Evolutionary conservation across 2,329 filamentous ascomycete genomes (phyloP).

Genomic region (Cladosporium sp.): DNA sequence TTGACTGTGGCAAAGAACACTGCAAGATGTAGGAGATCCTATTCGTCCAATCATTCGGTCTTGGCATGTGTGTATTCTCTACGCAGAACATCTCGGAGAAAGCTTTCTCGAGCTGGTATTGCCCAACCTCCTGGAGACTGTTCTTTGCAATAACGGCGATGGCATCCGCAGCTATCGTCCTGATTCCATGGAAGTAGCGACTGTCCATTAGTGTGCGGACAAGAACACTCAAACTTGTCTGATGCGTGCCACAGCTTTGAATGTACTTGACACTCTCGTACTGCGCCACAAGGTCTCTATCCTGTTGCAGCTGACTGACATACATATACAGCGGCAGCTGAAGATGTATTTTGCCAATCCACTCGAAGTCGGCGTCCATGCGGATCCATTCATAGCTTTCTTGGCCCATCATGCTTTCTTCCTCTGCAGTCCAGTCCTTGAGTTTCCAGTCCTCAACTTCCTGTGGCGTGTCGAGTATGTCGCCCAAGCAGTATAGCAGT

Average conservation of each 20-base stretch:
- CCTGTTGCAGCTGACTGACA: conserved; percentile 92
- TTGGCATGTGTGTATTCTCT: conserved; percentile 67
- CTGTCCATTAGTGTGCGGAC: conserved; percentile 84
- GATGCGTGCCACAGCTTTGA: conserved; percentile 54
- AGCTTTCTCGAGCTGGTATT: conserved; percentile 77
- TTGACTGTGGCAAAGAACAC: conserved; percentile 73
- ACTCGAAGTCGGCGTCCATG: conserved; percentile 96
- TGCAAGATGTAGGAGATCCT: conserved; percentile 81
- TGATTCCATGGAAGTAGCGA: conserved; percentile 90
- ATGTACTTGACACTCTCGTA: conserved; percentile 45
- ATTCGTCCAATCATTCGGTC: conserved; percentile 87
- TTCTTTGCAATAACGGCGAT: conserved; percentile 63
- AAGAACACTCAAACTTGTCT: conserved; percentile 82
- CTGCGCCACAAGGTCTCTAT: conserved; percentile 91
- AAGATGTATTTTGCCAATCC: conserved; percentile 80
- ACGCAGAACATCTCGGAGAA: conserved; percentile 89
- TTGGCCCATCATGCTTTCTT: conserved; percentile 85
- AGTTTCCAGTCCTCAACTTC: conserved; percentile 81
- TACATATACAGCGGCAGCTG: conserved; percentile 96
- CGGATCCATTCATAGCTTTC: conserved; percentile 99
- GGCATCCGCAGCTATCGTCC: conserved; percentile 75
- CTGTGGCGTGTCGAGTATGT: conserved; percentile 77
- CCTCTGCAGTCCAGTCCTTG: conserved; percentile 82
- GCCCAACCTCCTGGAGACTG: conserved; percentile 69
- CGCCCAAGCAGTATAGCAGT: conserved; percentile 85